Conservation (phyloP, 768 basidiomycete genomes). For the Rickenella mellea region DNA sequence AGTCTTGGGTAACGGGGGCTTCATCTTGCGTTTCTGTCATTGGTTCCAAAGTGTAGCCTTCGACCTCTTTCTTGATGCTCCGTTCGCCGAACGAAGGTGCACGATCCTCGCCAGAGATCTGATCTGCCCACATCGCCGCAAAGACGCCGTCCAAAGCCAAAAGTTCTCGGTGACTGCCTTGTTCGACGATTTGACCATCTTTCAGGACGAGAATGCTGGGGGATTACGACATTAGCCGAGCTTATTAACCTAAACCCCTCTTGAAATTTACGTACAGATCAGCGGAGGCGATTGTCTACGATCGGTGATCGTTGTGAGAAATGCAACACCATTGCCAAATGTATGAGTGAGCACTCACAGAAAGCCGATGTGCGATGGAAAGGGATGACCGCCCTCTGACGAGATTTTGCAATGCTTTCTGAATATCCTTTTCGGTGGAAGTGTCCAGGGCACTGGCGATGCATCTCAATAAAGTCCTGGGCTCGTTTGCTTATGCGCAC, state of each 20-base stretch:
- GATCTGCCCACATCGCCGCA: slow-evolving; percentile 84
- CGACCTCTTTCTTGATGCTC: slow-evolving; percentile 23
- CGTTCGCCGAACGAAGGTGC: slow-evolving; percentile 27
- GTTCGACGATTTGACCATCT: slow-evolving; percentile 82
- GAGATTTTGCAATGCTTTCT: slow-evolving; percentile 76
- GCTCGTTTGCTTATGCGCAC: slow-evolving; percentile 20
- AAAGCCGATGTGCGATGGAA: slow-evolving; percentile 74
- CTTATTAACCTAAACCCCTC: background rate
- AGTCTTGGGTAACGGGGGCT: background rate
- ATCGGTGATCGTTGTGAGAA: slow-evolving; percentile 10
- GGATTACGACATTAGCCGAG: background rate
- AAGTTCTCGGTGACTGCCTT: slow-evolving; percentile 71
- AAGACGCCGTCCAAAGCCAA: slow-evolving; percentile 64
- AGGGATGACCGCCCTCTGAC: slow-evolving; percentile 64
- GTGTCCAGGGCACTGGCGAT: slow-evolving; percentile 70
- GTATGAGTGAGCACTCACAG: slow-evolving; percentile 33
- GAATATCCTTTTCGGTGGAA: slow-evolving; percentile 83
- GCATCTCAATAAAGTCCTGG: background rate
- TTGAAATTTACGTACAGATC: slow-evolving; percentile 29
- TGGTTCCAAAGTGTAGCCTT: slow-evolving; percentile 33
- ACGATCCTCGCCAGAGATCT: slow-evolving; percentile 58
- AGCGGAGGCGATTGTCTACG: slow-evolving; percentile 44
- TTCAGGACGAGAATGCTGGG: slow-evolving; percentile 81
- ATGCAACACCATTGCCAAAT: slow-evolving; percentile 7
- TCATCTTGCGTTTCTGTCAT: too few relatives aligned